These are phyloP conservation scores for Inosperma sp. DNA, from an alignment of 768 basidiomycete species.

Conservation along the genomic window DNA sequence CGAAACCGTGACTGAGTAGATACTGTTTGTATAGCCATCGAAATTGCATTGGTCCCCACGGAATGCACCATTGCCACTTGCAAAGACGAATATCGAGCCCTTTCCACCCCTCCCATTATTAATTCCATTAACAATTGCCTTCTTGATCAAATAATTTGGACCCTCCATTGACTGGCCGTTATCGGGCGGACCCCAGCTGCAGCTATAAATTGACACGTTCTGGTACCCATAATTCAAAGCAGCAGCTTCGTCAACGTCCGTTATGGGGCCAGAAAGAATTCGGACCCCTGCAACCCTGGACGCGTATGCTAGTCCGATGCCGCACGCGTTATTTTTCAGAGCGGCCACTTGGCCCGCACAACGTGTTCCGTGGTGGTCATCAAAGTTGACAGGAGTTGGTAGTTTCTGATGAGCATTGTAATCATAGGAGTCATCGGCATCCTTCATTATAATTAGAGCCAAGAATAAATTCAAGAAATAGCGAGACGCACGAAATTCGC, in stretches of 20 bases:
- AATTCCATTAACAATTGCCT: conserved; percentile 91
- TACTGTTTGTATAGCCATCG: conserved; percentile 97
- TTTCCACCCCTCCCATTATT: conserved; percentile 85
- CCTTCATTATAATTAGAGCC: conserved; percentile 51
- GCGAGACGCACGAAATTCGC: conserved; percentile 79
- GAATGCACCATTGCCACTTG: conserved; percentile 92
- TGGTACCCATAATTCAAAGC: conserved; percentile 93
- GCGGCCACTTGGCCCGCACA: conserved; percentile 98
- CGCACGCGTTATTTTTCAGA: conserved; percentile 87
- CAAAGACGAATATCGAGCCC: conserved; percentile 94
- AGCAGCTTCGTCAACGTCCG: conserved; percentile 93
- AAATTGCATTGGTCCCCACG: conserved; percentile 98
- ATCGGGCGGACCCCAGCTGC: conserved; percentile 98
- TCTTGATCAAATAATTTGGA: conserved; percentile 84
- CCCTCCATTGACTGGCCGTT: conserved; percentile 94
- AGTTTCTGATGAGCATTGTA: conserved; percentile 91
- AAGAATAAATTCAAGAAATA: not conserved
- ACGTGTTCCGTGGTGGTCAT: conserved; percentile 96
- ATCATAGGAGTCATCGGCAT: conserved; percentile 84
- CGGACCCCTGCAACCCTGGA: conserved; percentile 92
- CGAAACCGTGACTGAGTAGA: conserved; percentile 94
- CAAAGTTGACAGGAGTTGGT: conserved; percentile 80
- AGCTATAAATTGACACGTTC: conserved; percentile 89
- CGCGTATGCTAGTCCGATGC: conserved; percentile 88
- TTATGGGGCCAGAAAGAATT: conserved; percentile 91